Percentiles rank a stretch among this genome's conserved stretches.
Conservation (phyloP, 192 early-diverging fungal species). For the Backusella parvicylindrica region DNA sequence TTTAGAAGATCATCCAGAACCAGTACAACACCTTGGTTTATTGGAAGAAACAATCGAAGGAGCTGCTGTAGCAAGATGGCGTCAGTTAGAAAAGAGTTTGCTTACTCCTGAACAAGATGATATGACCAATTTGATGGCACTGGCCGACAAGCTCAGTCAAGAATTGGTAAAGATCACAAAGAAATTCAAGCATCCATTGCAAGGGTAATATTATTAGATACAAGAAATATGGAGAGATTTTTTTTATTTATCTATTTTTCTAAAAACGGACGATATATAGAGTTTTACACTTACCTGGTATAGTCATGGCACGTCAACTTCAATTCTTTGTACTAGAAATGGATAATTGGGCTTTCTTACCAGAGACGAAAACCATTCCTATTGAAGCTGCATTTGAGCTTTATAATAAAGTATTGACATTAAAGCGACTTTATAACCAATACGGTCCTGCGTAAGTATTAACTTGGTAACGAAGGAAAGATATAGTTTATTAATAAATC, state of each 20-base stretch:
- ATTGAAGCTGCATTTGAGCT: slow-evolving; percentile 49
- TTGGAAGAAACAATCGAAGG: slow-evolving; percentile 34
- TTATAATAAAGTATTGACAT: slow-evolving; percentile 44
- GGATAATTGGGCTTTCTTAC: slow-evolving; percentile 51
- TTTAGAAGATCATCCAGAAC: slow-evolving; percentile 21
- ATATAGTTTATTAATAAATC: not conserved
- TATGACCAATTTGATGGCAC: slow-evolving; percentile 26
- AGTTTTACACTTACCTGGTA: slow-evolving; percentile 32
- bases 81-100: slow-evolving; percentile 16
- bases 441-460: slow-evolving; percentile 42
- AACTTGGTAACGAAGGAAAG: not conserved
- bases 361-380: slow-evolving; percentile 38
- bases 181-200: slow-evolving; percentile 2
- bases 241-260: no score
- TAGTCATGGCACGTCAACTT: slow-evolving; percentile 50
- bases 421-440: slow-evolving; percentile 46
- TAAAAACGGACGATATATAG: no score
- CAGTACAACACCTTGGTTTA: slow-evolving; percentile 16
- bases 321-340: slow-evolving; percentile 51
- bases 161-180: slow-evolving; percentile 23
- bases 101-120: slow-evolving; percentile 25
- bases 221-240: not conserved
- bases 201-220: not conserved
- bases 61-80: slow-evolving; percentile 36
- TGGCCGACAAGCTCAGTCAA: slow-evolving; percentile 28